phyloP scores from a whole-genome alignment of 2,329 filamentous ascomycete genomes.

The Alternaria gaisen region DNA sequence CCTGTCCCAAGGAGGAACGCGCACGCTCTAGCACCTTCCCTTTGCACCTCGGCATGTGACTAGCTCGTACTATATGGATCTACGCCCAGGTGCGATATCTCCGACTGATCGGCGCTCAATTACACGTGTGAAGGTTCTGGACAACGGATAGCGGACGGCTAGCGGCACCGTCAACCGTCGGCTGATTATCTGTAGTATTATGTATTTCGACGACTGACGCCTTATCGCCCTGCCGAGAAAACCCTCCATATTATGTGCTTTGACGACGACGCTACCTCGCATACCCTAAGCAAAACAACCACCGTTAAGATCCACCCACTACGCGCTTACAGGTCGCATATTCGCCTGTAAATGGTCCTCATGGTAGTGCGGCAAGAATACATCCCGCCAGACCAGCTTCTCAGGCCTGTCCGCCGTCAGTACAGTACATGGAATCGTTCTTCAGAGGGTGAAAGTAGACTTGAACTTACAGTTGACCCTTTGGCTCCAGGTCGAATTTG shows the following conservation, averaged over 20 bases:
- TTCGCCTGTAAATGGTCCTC: conserved; percentile 31
- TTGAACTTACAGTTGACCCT: conserved; percentile 28
- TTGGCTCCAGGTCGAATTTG: conserved; percentile 43
- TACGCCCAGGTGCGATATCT: conserved; percentile 5
- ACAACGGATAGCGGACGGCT: background rate
- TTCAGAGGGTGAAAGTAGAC: background rate
- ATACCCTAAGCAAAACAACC: background rate
- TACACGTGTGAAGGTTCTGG: conserved; percentile 1
- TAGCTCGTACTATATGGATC: conserved; percentile 6
- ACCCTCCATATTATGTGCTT: background rate
- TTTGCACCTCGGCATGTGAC: background rate
- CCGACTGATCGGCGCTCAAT: conserved; percentile 7
- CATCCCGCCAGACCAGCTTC: conserved; percentile 31
- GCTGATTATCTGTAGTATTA: background rate
- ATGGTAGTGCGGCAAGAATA: conserved; percentile 34
- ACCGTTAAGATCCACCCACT: background rate
- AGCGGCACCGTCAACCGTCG: background rate
- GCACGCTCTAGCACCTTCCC: background rate
- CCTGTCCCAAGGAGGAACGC: background rate
- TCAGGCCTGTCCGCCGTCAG: conserved; percentile 25
- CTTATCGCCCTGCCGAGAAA: background rate
- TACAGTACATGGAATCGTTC: background rate
- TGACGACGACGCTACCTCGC: background rate
- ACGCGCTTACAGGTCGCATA: conserved; percentile 15
- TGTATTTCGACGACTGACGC: background rate